Evolutionary conservation across 2,329 filamentous ascomycete species (phyloP).

Genomic region (Ceratocystis lukuohia): DNA sequence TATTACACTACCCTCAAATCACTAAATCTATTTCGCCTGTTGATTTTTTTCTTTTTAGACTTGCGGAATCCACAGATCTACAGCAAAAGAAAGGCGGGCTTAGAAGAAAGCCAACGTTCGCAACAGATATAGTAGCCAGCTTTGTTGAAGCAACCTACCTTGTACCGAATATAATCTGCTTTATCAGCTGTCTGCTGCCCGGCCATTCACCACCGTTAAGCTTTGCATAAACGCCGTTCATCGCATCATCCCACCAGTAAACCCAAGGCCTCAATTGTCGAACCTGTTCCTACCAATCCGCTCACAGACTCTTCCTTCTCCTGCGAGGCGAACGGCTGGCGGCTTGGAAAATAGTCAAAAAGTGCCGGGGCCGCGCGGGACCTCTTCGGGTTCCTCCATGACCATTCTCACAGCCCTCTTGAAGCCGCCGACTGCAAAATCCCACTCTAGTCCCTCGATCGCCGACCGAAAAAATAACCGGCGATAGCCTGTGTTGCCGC

Average conservation of each 20-base stretch:
- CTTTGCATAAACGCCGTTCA: neutral
- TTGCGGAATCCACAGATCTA: neutral
- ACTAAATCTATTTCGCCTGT: neutral
- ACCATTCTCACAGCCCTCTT: constrained; percentile 1
- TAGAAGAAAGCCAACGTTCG: neutral
- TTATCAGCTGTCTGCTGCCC: neutral
- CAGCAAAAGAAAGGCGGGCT: neutral
- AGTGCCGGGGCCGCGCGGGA: constrained; percentile 12
- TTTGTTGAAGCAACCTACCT: neutral
- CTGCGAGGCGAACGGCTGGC: constrained; percentile 9
- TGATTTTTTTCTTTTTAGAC: neutral
- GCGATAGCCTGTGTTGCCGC: neutral
- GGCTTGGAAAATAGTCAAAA: constrained; percentile 4
- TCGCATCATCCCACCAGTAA: neutral
- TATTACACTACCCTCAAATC: neutral
- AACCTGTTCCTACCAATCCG: neutral
- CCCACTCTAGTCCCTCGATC: neutral
- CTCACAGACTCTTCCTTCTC: neutral
- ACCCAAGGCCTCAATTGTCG: neutral
- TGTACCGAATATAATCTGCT: neutral
- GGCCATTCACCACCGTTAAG: neutral
- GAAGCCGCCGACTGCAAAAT: neutral
- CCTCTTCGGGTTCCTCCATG: neutral
- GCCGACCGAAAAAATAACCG: constrained; percentile 2
- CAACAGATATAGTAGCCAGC: neutral